A percentile compares a stretch with the other conserved stretches of the same genome.
Conservation (phyloP, 768 basidiomycete genomes). For the Amanita fuliginea region DNA sequence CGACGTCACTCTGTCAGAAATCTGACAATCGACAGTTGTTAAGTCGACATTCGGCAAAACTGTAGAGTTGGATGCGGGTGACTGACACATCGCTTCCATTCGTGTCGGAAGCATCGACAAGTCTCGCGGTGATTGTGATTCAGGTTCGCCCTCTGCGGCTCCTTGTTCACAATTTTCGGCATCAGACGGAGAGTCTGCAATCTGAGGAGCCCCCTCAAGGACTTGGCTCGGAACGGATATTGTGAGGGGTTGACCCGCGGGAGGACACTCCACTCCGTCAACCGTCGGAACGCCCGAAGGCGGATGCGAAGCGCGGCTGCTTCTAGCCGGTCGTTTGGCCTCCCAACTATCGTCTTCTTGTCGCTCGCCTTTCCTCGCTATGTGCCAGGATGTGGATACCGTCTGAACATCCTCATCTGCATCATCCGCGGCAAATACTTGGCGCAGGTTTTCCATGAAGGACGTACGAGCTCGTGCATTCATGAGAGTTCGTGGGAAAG, state of each 20-base stretch:
- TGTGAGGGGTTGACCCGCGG: slow-evolving; percentile 3
- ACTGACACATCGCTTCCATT: background rate
- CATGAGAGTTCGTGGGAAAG: slow-evolving; percentile 38
- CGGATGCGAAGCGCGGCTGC: slow-evolving; percentile 10
- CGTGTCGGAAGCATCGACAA: background rate
- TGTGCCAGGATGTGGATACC: slow-evolving; percentile 29
- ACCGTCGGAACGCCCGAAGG: slow-evolving; percentile 21
- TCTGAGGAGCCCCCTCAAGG: slow-evolving; percentile 2
- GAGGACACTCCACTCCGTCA: slow-evolving; percentile 17
- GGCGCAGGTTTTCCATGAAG: slow-evolving; percentile 37
- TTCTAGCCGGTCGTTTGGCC: slow-evolving; percentile 16
- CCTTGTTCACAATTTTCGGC: background rate
- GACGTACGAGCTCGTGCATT: slow-evolving; percentile 29
- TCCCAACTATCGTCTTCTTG: slow-evolving; percentile 34
- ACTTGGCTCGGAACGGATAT: slow-evolving; percentile 2
- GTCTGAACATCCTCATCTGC: slow-evolving; percentile 38
- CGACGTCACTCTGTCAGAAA: background rate
- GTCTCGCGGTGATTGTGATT: background rate
- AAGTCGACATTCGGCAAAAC: background rate
- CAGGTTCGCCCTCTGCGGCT: background rate
- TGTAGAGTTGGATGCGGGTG: background rate
- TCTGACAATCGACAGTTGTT: background rate
- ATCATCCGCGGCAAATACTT: slow-evolving; percentile 33
- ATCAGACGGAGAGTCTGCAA: background rate
- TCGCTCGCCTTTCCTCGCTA: slow-evolving; percentile 33